These are phyloP conservation scores for Eucommia ulmoides DNA, from an alignment of 257 asterid species.

Conservation along the genomic window DNA sequence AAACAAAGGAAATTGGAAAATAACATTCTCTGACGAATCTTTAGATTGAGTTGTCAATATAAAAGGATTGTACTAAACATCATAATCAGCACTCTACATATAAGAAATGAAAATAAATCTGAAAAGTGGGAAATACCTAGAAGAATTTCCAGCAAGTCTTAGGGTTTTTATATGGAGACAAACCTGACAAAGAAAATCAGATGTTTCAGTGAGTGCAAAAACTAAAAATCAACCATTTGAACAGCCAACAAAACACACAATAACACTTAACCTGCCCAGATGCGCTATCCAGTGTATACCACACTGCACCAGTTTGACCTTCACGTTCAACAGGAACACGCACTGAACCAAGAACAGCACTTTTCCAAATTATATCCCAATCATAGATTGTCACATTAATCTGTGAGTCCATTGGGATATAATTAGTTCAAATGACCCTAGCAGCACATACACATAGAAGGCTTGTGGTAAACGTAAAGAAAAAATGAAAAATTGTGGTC, in stretches of 20 bases:
- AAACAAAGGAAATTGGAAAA: no score
- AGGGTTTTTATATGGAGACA: conserved; percentile 67
- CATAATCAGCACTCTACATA: background rate
- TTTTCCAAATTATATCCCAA: conserved; percentile 88
- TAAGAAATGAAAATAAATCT: background rate
- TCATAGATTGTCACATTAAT: conserved; percentile 69
- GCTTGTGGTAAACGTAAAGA: no score
- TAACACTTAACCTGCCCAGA: conserved; percentile 62
- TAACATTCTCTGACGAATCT: no score
- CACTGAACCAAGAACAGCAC: conserved; percentile 81
- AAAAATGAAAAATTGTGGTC: no score
- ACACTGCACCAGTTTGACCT: conserved; percentile 67
- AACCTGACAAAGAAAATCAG: conserved; percentile 37
- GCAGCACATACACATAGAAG: no score
- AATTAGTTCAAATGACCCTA: conserved; percentile 25
- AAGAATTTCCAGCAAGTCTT: conserved; percentile 35
- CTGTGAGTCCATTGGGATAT: no score
- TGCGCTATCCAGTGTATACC: conserved; percentile 70
- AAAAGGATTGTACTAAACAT: background rate
- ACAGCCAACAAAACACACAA: background rate
- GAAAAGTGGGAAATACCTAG: conserved; percentile 28
- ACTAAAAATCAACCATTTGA: background rate
- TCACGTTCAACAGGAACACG: conserved; percentile 51
- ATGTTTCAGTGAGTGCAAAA: background rate
- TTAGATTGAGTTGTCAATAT: background rate